Percentiles rank a stretch among this genome's conserved stretches.
phyloP scores from a whole-genome alignment of 202 grass and related monocot genomes.

The Zizania palustris region DNA sequence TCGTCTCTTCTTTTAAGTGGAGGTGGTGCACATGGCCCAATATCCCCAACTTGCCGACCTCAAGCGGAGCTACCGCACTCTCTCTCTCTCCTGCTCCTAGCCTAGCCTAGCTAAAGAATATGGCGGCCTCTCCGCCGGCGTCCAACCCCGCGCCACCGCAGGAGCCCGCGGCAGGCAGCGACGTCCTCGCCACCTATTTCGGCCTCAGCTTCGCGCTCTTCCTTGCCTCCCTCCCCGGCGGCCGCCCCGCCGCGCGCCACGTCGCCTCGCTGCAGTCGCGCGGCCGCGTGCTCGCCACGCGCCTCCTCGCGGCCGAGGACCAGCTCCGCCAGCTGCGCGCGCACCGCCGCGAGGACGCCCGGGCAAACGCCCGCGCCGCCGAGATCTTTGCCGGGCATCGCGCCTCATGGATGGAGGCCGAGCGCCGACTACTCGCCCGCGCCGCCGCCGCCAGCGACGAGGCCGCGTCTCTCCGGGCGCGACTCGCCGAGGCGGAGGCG shows the following conservation, averaged over 20 bases:
- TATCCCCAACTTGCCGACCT: background rate
- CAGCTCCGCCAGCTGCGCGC: conserved; percentile 69
- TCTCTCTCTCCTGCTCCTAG: background rate
- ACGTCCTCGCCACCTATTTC: conserved; percentile 57
- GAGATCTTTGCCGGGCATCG: conserved; percentile 92
- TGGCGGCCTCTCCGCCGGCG: conserved; percentile 18
- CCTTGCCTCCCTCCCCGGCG: conserved; percentile 61
- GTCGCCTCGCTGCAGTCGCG: conserved; percentile 84
- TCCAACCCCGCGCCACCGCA: background rate
- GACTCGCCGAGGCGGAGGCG: conserved; percentile 51
- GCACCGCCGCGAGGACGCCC: conserved; percentile 69
- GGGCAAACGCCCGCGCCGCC: conserved; percentile 78
- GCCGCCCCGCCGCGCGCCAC: conserved; percentile 46
- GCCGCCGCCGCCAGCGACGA: conserved; percentile 47
- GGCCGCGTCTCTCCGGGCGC: conserved; percentile 50
- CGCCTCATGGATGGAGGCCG: conserved; percentile 65
- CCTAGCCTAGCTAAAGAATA: conserved; percentile 22
- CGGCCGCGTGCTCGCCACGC: conserved; percentile 65
- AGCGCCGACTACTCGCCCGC: conserved; percentile 58
- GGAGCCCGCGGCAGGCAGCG: background rate
- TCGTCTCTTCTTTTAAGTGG: no score
- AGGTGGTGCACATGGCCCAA: conserved; percentile 53
- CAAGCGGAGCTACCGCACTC: background rate
- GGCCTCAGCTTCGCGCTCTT: conserved; percentile 81
- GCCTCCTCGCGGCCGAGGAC: conserved; percentile 82